These are phyloP conservation scores for Pythium aristosporum DNA, from an alignment of 352 stramenopile genomes.

Conservation along the genomic window DNA sequence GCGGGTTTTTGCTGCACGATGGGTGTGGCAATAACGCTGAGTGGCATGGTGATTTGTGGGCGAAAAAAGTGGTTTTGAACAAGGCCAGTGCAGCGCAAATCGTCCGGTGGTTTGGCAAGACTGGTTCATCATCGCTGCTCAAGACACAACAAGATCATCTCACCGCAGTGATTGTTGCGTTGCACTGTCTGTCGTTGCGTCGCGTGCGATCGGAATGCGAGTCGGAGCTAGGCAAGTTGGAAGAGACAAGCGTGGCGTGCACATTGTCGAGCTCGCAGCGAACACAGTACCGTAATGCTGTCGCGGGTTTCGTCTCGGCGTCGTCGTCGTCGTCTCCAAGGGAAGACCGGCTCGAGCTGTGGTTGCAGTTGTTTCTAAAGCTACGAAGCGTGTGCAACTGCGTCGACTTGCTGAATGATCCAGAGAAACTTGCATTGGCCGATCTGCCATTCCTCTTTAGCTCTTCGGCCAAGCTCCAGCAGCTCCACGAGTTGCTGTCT, in stretches of 20 bases:
- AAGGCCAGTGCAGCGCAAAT: slow-evolving; percentile 41
- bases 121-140: slow-evolving; percentile 35
- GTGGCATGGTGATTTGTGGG: slow-evolving; percentile 25
- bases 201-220: slow-evolving; percentile 79
- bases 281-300: slow-evolving; percentile 64
- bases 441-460: slow-evolving; percentile 57
- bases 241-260: slow-evolving; percentile 80
- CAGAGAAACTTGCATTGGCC: slow-evolving; percentile 73
- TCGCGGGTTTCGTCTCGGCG: slow-evolving; percentile 47
- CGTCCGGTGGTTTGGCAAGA: slow-evolving; percentile 50
- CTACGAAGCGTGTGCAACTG: slow-evolving; percentile 80
- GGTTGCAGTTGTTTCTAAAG: slow-evolving; percentile 64
- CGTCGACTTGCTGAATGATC: slow-evolving; percentile 71
- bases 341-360: slow-evolving; percentile 58
- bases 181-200: slow-evolving; percentile 63
- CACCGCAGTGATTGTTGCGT: slow-evolving; percentile 43
- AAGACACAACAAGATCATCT: slow-evolving; percentile 44
- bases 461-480: slow-evolving; percentile 67
- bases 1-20: slow-evolving; percentile 41
- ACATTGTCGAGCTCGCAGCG: slow-evolving; percentile 47
- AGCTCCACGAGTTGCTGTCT: slow-evolving; percentile 50
- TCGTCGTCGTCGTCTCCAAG: slow-evolving; percentile 27
- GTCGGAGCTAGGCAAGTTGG: slow-evolving; percentile 69
- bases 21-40: slow-evolving; percentile 1
- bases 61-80: slow-evolving; percentile 35